These are phyloP conservation scores for Fusarium decemcellulare DNA, from an alignment of 2,329 filamentous ascomycete species.

Conservation along the genomic window DNA sequence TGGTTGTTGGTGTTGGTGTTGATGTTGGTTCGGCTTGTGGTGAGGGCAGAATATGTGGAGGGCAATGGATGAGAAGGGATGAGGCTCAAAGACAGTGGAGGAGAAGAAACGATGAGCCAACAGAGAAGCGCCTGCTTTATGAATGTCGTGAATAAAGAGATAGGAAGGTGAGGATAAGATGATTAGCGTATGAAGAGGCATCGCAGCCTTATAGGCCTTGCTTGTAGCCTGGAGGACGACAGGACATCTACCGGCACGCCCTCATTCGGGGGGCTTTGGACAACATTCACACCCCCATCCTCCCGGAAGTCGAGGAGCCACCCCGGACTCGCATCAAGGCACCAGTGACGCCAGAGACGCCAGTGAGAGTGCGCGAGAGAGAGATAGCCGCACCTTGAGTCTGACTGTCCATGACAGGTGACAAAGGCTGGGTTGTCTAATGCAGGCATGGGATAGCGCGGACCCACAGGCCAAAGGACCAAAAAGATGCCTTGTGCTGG, in stretches of 20 bases:
- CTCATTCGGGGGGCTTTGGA: slow-evolving; percentile 22
- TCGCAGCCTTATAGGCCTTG: slow-evolving; percentile 68
- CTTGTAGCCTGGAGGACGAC: slow-evolving; percentile 50
- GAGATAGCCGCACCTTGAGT: slow-evolving; percentile 48
- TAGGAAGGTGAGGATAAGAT: slow-evolving; percentile 45
- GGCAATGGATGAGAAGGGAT: slow-evolving; percentile 23
- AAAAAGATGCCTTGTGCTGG: slow-evolving; percentile 45
- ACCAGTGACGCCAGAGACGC: slow-evolving; percentile 49
- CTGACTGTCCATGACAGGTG: slow-evolving; percentile 52
- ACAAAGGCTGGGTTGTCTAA: slow-evolving; percentile 49
- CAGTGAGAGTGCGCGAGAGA: slow-evolving; percentile 45
- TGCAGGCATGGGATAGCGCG: slow-evolving; percentile 48
- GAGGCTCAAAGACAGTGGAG: slow-evolving; percentile 14
- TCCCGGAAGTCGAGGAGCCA: slow-evolving; percentile 19
- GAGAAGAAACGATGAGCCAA: slow-evolving; percentile 8
- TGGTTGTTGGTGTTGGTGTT: neutral
- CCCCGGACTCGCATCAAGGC: slow-evolving; percentile 46
- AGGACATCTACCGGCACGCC: slow-evolving; percentile 42
- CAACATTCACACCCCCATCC: slow-evolving; percentile 25
- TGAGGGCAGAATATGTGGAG: slow-evolving; percentile 5
- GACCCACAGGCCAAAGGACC: slow-evolving; percentile 40
- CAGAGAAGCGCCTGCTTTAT: slow-evolving; percentile 29
- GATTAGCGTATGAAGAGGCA: slow-evolving; percentile 56
- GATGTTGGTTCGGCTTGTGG: slow-evolving; percentile 8
- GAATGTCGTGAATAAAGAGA: slow-evolving; percentile 36